Evolutionary conservation across 345 rosid species (phyloP), one percentile per base, ranked within the genome.

Genomic region (Lumnitzera littorea): DNA sequence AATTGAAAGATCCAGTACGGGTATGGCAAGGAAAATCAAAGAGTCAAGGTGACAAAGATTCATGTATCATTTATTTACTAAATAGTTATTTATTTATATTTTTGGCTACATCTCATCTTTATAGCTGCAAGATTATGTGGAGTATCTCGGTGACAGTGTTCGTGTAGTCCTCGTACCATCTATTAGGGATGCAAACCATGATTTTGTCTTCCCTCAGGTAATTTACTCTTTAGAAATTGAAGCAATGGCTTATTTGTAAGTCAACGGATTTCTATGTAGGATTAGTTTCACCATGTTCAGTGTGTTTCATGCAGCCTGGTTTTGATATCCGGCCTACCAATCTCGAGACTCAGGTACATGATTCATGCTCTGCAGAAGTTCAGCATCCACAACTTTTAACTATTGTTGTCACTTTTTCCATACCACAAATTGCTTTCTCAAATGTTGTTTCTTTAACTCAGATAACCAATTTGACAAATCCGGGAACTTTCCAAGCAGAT

Each of bases 161-260:
- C 81, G 66, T 8, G 84, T 86, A 73, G 61, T 90, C 67, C 74
- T 88, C 59, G 81, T 90, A 24, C 97, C 99, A 69, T 90, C 99
- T 50, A 69, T 70, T 24, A 82, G 96, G 27, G 99, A 94, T 70
- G 96, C 97, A 62, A 79, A 84, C 80, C 97, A 94, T 71, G 96
- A 88, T 71, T 82, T 80, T 56, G 84, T 94, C 74, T 94, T 86
- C 81, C 99, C 97, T 59, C 99, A 92, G 98, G 97, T 91, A 61
- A 80, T 55, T 56, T 68, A 31, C 48, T 36, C 25, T 27, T 29
- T 57, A 43, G 60, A 16, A 62, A 43, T 61, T 24, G 56, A 31
- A 16, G n/a, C 46, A 15, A 46, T 51, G 10, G 27, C 8, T n/a
- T 55, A n/a, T 14, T 11, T 53, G 29, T 31, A 12, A 53, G 36